Conservation (phyloP, 2,329 filamentous ascomycete species). For the Claviceps sp. region DNA sequence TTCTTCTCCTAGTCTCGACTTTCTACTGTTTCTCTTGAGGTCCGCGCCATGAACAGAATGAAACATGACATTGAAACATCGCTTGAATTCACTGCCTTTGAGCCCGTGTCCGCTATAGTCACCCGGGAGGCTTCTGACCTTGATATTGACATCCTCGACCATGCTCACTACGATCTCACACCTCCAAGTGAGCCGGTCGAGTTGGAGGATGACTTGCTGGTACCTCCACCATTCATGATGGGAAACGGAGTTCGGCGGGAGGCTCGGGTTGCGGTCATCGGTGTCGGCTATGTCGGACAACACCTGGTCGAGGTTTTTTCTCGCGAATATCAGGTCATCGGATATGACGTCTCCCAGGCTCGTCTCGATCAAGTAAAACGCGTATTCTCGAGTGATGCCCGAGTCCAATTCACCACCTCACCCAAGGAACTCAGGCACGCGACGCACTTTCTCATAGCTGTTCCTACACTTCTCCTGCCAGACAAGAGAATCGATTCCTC, state of each 20-base stretch:
- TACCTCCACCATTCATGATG: conserved; percentile 5
- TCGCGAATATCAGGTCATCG: conserved; percentile 26
- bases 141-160: conserved; percentile 8
- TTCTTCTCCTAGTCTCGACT: background rate
- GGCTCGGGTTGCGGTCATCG: conserved; percentile 33
- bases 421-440: conserved; percentile 25
- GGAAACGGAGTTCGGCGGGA: conserved; percentile 5
- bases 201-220: conserved; percentile 8
- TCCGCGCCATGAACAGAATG: background rate
- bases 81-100: background rate
- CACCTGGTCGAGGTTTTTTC: conserved; percentile 33
- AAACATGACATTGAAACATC: background rate
- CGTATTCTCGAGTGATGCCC: conserved; percentile 14
- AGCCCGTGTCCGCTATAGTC: background rate
- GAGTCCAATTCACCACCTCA: conserved; percentile 24
- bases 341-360: conserved; percentile 32
- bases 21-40: background rate
- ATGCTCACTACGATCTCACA: conserved; percentile 20
- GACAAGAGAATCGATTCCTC: conserved; percentile 35
- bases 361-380: conserved; percentile 22
- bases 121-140: background rate
- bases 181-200: conserved; percentile 19
- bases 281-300: conserved; percentile 39
- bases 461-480: conserved; percentile 34
- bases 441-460: conserved; percentile 39